Percentiles rank a stretch among this genome's conserved stretches.
Evolutionary conservation across 805 yeast species (phyloP).

Genomic region (Ogataea nakhonphanomensis): DNA sequence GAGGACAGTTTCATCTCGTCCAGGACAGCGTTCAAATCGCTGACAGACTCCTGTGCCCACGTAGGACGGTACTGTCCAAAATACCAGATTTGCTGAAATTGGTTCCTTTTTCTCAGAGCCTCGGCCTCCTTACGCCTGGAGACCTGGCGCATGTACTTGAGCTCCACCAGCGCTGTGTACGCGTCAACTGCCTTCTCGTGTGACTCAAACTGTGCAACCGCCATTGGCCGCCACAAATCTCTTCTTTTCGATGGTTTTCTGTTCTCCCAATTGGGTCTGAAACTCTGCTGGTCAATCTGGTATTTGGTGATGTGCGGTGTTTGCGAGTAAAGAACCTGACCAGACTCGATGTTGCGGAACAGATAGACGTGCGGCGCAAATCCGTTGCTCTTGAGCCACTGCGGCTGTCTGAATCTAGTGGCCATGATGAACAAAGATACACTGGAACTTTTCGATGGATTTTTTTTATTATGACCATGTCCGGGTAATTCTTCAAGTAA

Average conservation of each 20-base stretch:
- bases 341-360: slow-evolving; percentile 81
- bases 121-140: slow-evolving; percentile 57
- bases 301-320: slow-evolving; percentile 56
- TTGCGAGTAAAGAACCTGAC: slow-evolving; percentile 88
- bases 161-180: slow-evolving; percentile 67
- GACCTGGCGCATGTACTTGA: slow-evolving; percentile 71
- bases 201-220: slow-evolving; percentile 64
- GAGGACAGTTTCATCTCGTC: slow-evolving; percentile 54
- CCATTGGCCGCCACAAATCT: slow-evolving; percentile 89
- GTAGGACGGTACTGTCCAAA: slow-evolving; percentile 88
- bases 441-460: slow-evolving; percentile 3
- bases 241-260: slow-evolving; percentile 73
- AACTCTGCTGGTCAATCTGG: slow-evolving; percentile 68
- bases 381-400: slow-evolving; percentile 55
- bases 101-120: slow-evolving; percentile 65
- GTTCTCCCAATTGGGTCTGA: slow-evolving; percentile 87
- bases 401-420: slow-evolving; percentile 47
- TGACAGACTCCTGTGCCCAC: slow-evolving; percentile 85
- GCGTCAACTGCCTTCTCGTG: slow-evolving; percentile 69
- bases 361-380: slow-evolving; percentile 81
- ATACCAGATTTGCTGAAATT: slow-evolving; percentile 80
- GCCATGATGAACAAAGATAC: slow-evolving; percentile 25
- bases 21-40: slow-evolving; percentile 71
- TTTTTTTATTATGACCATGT: background rate
- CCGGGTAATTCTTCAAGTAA: slow-evolving; percentile 6